A percentile compares a stretch with the other conserved stretches of the same genome.
These are phyloP conservation scores for Crithidia bombi DNA, from an alignment of 208 protist genomes.

Conservation along the genomic window DNA sequence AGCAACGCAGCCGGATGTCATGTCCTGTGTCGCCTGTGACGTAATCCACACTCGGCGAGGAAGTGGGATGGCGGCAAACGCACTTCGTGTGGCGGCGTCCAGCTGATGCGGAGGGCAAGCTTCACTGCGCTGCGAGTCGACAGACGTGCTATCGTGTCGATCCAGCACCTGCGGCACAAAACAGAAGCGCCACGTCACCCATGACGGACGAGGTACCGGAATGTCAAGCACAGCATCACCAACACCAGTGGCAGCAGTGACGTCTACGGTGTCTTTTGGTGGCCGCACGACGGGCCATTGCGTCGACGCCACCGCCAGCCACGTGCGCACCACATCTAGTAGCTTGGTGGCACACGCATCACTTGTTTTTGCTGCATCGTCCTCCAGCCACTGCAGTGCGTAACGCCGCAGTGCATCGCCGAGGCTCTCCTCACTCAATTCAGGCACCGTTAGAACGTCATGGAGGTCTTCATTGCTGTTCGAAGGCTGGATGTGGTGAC, in stretches of 20 bases:
- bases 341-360: neutral
- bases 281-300: slow-evolving; percentile 9
- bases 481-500: neutral
- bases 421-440: slow-evolving; percentile 11
- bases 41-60: slow-evolving; percentile 8
- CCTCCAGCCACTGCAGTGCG: slow-evolving; percentile 7
- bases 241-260: too few relatives aligned
- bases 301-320: neutral
- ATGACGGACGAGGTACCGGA: neutral
- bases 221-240: too few relatives aligned
- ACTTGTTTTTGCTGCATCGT: too few relatives aligned
- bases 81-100: neutral
- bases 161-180: slow-evolving; percentile 13
- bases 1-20: neutral
- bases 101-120: neutral
- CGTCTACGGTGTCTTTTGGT: neutral
- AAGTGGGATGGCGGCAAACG: slow-evolving; percentile 16
- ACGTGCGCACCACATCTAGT: neutral
- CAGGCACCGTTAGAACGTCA: slow-evolving; percentile 10
- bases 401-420: slow-evolving; percentile 19
- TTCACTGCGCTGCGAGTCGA: neutral
- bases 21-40: too few relatives aligned
- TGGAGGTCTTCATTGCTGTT: neutral
- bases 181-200: slow-evolving; percentile 21
- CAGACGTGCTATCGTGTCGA: neutral